Evolutionary conservation across 495 filamentous ascomycete species (phyloP).

Genomic region (Daldinia vernicosa): DNA sequence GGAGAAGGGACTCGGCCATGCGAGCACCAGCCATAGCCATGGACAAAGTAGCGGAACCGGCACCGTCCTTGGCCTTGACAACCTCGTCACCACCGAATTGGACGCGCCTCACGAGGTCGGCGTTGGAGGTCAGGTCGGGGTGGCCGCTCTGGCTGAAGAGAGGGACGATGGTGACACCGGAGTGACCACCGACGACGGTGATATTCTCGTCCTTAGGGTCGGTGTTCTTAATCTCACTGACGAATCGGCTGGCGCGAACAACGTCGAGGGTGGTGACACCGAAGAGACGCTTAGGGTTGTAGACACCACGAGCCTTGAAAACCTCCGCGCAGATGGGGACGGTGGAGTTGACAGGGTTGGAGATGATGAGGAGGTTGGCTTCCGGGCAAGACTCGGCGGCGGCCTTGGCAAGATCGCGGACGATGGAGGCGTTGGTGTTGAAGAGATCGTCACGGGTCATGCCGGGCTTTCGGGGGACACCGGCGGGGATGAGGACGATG

Average conservation of each 20-base stretch:
- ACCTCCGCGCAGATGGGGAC: constrained; percentile 97
- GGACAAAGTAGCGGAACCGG: constrained; percentile 96
- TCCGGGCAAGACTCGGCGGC: constrained; percentile 87
- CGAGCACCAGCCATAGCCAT: constrained; percentile 99
- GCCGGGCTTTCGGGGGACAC: constrained; percentile 98
- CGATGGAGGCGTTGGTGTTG: constrained; percentile 99
- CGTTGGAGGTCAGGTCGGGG: constrained; percentile 77
- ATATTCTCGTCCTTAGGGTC: constrained; percentile 93
- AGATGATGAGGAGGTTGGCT: constrained; percentile 95
- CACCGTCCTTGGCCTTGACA: constrained; percentile 98
- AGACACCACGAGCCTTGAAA: constrained; percentile 91
- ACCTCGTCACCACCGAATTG: constrained; percentile 99
- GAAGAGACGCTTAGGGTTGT: constrained; percentile 98
- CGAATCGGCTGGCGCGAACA: constrained; percentile 96
- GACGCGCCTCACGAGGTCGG: constrained; percentile 87
- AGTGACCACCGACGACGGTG: constrained; percentile 96
- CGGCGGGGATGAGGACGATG: constrained; percentile 96
- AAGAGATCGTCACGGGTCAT: constrained; percentile 99
- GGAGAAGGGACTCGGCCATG: constrained; percentile 94
- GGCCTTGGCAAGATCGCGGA: constrained; percentile 97
- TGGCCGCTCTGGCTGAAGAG: constrained; percentile 94
- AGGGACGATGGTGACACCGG: constrained; percentile 96
- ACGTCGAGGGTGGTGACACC: constrained; percentile 99
- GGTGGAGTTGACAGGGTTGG: constrained; percentile 99
- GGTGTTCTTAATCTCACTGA: constrained; percentile 88